Base-by-base conservation (phyloP, 805 yeast species). In the Saccharomycopsis sp. region DNA sequence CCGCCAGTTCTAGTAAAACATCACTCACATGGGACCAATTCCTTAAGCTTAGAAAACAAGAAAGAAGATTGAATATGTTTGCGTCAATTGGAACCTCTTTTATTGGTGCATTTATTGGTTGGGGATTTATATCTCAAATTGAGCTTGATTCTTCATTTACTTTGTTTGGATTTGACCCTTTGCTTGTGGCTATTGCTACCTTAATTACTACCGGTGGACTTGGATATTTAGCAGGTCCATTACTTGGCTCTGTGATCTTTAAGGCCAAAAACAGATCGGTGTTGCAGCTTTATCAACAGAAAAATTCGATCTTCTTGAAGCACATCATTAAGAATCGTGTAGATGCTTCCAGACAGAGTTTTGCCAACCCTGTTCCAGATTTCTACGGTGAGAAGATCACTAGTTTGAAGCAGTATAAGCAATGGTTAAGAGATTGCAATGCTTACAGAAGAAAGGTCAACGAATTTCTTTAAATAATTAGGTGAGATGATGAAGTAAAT, bases 381-480 rank as follows among this genome's bases (percentile, higher is more conserved):
- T 94, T 91, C 74, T 94, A 94, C 70, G 99, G 99, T 47, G 99
- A 94, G 74, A 89, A 89, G 72, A 92, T 94, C 62, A 89, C 90
- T 56, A 86, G 96, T 56, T 73, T 93, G 68, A 82, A 82, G 65
- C 92, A 84, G 64, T 94, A 94, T 74, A 87, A 91, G 74, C 94
- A 89, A 71, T 94, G 99, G 99, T 78, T 94, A 67, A 83, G 98
- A 68, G 98, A 94, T 72, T 89, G 97, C 68, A 86, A 89, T 67
- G 91, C 96, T 42, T 94, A 87, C 76, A 83, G 85, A 70, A 83
- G 92, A 75, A 90, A 89, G 73, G 80, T 90, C 22, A 80, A 80
- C 68, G 92, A 87, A 66, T 89, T 89, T 67, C 75, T 87, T 67
- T 86, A 68, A 72, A 25, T 8, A 3, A 44, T 12, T 5, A 8